phyloP scores from a whole-genome alignment of 331 rosid genomes.

The Saraca asoca region DNA sequence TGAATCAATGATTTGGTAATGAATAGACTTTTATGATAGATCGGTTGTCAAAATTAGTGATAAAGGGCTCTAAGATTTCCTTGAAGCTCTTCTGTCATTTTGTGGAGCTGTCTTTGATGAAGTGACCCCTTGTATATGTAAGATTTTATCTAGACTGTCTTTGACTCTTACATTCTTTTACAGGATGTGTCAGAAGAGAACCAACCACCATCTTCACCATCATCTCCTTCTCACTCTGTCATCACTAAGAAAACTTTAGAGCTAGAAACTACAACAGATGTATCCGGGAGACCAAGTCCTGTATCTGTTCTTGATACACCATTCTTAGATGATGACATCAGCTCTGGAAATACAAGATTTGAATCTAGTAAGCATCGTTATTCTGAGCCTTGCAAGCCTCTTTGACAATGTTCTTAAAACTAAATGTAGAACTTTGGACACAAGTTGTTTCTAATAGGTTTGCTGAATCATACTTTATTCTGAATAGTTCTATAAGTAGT shows the following conservation, averaged over 20 bases:
- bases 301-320: conserved; percentile 78
- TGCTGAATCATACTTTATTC: background rate
- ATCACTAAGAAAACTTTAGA: conserved; percentile 47
- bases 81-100: conserved; percentile 3
- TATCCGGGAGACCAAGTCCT: conserved; percentile 79
- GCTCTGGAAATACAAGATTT: conserved; percentile 44
- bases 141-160: conserved; percentile 25
- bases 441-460: background rate
- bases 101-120: conserved; percentile 6
- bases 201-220: conserved; percentile 36
- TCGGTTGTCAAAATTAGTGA: conserved; percentile 12
- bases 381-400: too few relatives aligned
- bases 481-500: background rate
- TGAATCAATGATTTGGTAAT: conserved; percentile 7
- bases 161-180: conserved; percentile 2
- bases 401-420: conserved; percentile 13
- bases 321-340: conserved; percentile 64
- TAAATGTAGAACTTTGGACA: background rate
- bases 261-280: conserved; percentile 45
- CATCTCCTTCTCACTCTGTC: conserved; percentile 52
- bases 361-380: conserved; percentile 50
- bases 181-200: conserved; percentile 59
- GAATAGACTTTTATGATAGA: background rate
- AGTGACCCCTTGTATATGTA: background rate
- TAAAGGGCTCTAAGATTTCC: background rate